Percentiles rank a stretch among this genome's conserved stretches.
These are phyloP conservation scores for Pontederia crassipes DNA, from an alignment of 176 grass and related monocot species.

Conservation along the genomic window DNA sequence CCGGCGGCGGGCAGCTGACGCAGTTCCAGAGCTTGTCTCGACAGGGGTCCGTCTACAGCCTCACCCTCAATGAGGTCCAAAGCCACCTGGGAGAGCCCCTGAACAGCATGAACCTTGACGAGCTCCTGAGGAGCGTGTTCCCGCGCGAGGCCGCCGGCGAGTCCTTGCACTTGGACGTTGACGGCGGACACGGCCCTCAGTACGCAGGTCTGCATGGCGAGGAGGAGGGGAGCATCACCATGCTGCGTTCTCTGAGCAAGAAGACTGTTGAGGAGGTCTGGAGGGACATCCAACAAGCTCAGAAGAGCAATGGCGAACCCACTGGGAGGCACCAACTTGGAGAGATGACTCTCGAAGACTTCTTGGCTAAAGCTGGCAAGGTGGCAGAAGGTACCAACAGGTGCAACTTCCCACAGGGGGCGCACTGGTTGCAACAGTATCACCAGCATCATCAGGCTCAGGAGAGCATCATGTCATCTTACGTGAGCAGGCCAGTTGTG, in stretches of 20 bases:
- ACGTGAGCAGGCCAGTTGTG: background rate
- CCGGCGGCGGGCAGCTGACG: conserved; percentile 16
- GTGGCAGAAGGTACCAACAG: background rate
- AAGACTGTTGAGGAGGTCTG: conserved; percentile 19
- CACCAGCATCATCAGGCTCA: conserved; percentile 6
- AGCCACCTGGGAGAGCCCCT: conserved; percentile 21
- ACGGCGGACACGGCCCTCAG: background rate
- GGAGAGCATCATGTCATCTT: background rate
- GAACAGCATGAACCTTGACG: conserved; percentile 22
- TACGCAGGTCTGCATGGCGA: background rate
- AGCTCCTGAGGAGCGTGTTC: conserved; percentile 15
- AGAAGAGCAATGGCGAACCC: background rate
- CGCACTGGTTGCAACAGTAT: conserved; percentile 13
- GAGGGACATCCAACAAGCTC: conserved; percentile 15
- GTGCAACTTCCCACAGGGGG: background rate
- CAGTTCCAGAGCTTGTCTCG: conserved; percentile 24
- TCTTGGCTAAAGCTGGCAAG: conserved; percentile 7
- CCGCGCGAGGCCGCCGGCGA: background rate
- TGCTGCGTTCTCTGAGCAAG: conserved; percentile 2
- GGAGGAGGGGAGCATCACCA: conserved; percentile 8
- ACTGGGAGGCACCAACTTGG: background rate
- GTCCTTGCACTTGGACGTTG: background rate
- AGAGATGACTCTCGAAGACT: conserved; percentile 24
- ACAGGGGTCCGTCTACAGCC: conserved; percentile 36
- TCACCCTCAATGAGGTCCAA: conserved; percentile 22